Conservation (phyloP, 75 land plant genomes). For the Adiantum capillusveneris region DNA sequence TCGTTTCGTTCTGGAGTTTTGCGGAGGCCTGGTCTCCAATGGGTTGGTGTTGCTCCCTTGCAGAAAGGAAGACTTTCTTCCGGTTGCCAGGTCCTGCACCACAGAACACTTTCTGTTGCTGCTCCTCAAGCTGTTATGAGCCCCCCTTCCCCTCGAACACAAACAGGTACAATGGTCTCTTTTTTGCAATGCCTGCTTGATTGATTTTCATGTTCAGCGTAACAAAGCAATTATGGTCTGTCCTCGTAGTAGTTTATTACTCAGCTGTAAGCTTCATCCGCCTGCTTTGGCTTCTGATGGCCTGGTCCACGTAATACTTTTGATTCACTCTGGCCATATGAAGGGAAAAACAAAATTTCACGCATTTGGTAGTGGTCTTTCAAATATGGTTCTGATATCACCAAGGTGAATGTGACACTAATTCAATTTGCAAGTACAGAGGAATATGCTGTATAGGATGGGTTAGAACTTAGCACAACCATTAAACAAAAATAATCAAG, state of each 20-base stretch:
- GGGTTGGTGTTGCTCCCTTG: background rate
- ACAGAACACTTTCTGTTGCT: constrained; percentile 5
- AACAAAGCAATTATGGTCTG: background rate
- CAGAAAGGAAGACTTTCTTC: background rate
- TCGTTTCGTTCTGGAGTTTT: background rate
- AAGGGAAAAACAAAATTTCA: no score
- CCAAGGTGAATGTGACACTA: no score
- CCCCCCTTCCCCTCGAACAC: constrained; percentile 13
- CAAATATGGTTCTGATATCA: no score
- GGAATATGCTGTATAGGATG: no score
- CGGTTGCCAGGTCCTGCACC: background rate
- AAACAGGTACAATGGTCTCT: background rate
- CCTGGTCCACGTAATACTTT: background rate
- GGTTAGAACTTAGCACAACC: no score
- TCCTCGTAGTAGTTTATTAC: background rate
- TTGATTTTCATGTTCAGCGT: background rate
- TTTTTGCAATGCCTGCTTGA: no score
- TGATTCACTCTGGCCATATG: background rate
- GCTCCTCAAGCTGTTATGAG: constrained; percentile 15
- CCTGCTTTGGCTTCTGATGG: background rate
- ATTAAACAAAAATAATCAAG: no score
- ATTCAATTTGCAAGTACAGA: no score
- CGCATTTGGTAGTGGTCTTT: no score
- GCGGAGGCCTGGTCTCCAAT: background rate
- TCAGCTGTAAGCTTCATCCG: background rate